phyloP scores from a whole-genome alignment of 2,329 filamentous ascomycete species.

The Aspergillus sp. region DNA sequence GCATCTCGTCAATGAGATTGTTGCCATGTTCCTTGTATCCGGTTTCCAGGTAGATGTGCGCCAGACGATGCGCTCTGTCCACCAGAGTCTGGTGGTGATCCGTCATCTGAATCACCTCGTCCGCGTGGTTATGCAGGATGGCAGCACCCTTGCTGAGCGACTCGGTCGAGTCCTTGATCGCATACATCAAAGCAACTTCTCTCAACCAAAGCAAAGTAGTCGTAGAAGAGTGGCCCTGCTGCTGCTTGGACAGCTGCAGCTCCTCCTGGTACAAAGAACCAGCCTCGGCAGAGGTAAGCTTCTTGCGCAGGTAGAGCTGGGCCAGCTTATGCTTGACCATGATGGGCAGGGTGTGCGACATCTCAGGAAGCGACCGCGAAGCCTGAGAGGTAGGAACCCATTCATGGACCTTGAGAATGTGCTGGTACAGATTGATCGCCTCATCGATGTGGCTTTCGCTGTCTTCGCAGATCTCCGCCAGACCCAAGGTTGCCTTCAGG shows the following conservation, averaged over 20 bases:
- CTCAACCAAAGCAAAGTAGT: conserved; percentile 41
- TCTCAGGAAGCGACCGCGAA: conserved; percentile 24
- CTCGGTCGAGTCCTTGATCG: conserved; percentile 35
- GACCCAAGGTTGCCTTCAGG: conserved; percentile 32
- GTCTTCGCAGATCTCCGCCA: conserved; percentile 45
- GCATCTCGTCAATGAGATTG: conserved; percentile 43
- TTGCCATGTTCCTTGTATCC: conserved; percentile 38
- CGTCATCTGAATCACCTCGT: conserved; percentile 37
- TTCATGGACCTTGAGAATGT: conserved; percentile 39
- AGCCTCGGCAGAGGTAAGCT: conserved; percentile 33
- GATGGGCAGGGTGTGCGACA: conserved; percentile 34
- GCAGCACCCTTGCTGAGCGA: conserved; percentile 33
- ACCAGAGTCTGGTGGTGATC: conserved; percentile 41
- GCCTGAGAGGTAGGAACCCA: conserved; percentile 28
- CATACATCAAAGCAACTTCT: conserved; percentile 41
- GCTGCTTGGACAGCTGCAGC: conserved; percentile 39
- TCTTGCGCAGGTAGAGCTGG: conserved; percentile 43
- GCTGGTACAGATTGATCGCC: conserved; percentile 43
- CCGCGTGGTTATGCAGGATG: conserved; percentile 37
- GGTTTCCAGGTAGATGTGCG: conserved; percentile 41
- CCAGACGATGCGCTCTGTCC: conserved; percentile 44
- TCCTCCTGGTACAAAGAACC: conserved; percentile 39
- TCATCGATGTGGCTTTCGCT: conserved; percentile 41
- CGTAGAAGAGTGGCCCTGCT: conserved; percentile 44
- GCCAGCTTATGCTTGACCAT: conserved; percentile 49